Base-by-base conservation (phyloP, 208 protist species). In the Herpetomonas tarakana region DNA sequence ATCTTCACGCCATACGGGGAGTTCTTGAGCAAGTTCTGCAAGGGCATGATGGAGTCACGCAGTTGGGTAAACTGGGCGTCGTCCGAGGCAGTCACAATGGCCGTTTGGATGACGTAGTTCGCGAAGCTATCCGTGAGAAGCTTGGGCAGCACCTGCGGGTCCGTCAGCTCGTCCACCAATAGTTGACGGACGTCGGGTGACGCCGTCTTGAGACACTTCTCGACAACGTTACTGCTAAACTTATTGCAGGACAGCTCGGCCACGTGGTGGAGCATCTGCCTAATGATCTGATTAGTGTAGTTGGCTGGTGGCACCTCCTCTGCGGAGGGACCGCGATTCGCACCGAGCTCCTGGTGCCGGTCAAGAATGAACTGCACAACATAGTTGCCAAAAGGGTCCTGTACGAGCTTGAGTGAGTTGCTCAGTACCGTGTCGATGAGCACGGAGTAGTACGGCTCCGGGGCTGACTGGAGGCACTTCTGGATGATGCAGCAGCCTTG, bases 41-140 rank as follows among this genome's bases (percentile, higher is more conserved):
- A 86, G 6, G 97, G 97, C 53, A 90, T 76, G 52, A 99, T 98
- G 2, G 86, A 82, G 52, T 98, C 94, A 21, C 93, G 88, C 39
- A 99, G 71, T 59, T 97, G 83, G 28, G 65, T 75, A 47, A 98
- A 97, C 67, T 99, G 95, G 2, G 59, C 68, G 25, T 96, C 86
- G 52, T 97, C 91, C 26, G 90, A 90, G 25, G 84, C 86, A 19
- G 93, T 95, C 2, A 71, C 64, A 62, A 98, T 93, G 27, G 96
- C 97, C 28, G 94, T 99, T 76, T 99, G 98, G 53, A 99, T 97
- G 26, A 99, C 98, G 71, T 99, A 99, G 72, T 99, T 99, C 26
- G 92, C 98, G 66, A 91, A 99, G 24, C 96, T 92, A 69, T 99
- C 98, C 44, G 97, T 97, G 26, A 99, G 73, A 11, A 99, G 71